A percentile compares a stretch with the other conserved stretches of the same genome.
Conservation (phyloP, 768 basidiomycete genomes). For the Boletus subcaerulescens region DNA sequence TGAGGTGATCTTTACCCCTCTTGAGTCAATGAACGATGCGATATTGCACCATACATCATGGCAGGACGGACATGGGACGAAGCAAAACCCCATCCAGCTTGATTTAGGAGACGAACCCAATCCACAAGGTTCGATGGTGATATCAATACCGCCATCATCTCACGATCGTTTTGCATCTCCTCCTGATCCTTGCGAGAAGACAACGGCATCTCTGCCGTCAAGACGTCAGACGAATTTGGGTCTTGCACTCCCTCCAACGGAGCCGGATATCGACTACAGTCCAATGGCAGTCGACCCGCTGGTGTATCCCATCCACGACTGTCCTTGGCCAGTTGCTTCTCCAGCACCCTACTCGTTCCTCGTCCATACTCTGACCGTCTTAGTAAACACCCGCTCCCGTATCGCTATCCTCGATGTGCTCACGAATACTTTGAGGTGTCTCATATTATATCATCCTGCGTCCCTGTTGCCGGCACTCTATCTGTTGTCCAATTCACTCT, state of each 20-base stretch:
- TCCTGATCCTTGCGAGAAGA: constrained; percentile 7
- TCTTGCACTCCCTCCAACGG: constrained; percentile 24
- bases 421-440: constrained; percentile 70
- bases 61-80: constrained; percentile 25
- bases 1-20: constrained; percentile 13
- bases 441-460: constrained; percentile 60
- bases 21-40: not conserved
- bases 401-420: constrained; percentile 64
- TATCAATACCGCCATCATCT: constrained; percentile 10
- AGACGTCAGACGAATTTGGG: constrained; percentile 2
- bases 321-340: constrained; percentile 38
- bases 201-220: constrained; percentile 8
- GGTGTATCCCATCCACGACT: constrained; percentile 40
- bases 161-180: constrained; percentile 10
- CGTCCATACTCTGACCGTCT: constrained; percentile 54
- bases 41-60: constrained; percentile 6
- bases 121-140: constrained; percentile 3
- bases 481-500: constrained; percentile 76
- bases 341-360: constrained; percentile 71
- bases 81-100: constrained; percentile 24
- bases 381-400: constrained; percentile 70
- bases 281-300: constrained; percentile 46
- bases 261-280: constrained; percentile 27
- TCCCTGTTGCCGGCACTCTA: constrained; percentile 78
- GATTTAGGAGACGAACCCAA: constrained; percentile 19